These are phyloP conservation scores for Exophiala aquamarina DNA, from an alignment of 2,329 filamentous ascomycete genomes.

Conservation along the genomic window DNA sequence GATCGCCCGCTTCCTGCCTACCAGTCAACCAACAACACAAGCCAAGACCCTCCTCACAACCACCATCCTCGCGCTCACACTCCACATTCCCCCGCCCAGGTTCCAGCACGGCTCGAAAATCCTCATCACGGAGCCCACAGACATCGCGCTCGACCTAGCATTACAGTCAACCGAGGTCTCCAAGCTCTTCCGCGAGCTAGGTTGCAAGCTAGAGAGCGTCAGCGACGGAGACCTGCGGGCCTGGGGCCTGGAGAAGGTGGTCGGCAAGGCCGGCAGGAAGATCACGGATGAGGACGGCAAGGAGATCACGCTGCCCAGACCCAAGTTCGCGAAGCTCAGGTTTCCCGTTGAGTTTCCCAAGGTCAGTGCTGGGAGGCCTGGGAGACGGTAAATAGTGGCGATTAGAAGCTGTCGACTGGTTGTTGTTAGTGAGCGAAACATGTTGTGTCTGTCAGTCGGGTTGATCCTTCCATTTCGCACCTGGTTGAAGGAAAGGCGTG, in stretches of 20 bases:
- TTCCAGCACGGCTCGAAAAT: conserved; percentile 38
- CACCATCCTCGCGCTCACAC: conserved; percentile 46
- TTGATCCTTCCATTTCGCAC: no score
- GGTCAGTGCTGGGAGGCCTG: conserved; percentile 21
- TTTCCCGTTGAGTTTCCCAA: conserved; percentile 84
- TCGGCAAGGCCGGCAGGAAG: conserved; percentile 51
- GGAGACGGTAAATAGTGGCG: conserved; percentile 7
- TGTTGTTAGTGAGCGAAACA: conserved; percentile 3
- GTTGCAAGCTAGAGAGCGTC: conserved; percentile 44
- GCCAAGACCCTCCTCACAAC: conserved; percentile 45
- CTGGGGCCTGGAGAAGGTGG: conserved; percentile 36
- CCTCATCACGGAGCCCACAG: conserved; percentile 41
- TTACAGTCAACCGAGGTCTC: conserved; percentile 35
- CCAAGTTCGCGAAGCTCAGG: conserved; percentile 67
- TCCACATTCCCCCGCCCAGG: conserved; percentile 46
- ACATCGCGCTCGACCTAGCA: conserved; percentile 46
- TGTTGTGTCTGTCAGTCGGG: no score
- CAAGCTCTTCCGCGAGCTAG: conserved; percentile 48
- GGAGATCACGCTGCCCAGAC: conserved; percentile 50
- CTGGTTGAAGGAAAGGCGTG: no score
- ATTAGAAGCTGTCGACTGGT: neutral
- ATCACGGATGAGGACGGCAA: conserved; percentile 65
- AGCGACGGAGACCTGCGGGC: conserved; percentile 42
- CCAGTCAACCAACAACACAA: conserved; percentile 37
- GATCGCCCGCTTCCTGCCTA: conserved; percentile 43